Evolutionary conservation across 78 protist genomes (phyloP), one percentile per base, ranked within the genome.

Genomic region (Dictyostelium brefeldianum): DNA sequence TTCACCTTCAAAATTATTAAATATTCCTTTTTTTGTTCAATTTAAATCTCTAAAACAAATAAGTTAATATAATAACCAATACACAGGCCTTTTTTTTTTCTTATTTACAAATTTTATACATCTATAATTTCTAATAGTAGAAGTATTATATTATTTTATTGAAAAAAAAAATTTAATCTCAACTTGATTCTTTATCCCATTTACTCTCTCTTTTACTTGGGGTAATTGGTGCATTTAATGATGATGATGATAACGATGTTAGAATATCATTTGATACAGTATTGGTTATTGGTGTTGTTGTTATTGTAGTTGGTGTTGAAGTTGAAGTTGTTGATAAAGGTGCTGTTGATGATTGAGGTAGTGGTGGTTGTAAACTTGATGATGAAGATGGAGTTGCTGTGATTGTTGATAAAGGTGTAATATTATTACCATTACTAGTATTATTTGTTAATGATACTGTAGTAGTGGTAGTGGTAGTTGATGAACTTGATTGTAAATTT

Each of bases 131-230:
- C 43, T 36, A 36, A 36, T 36, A 36, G 2, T 62, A 15, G 31
- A 25, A 11, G 17, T 31, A 62, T 62, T 62, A 62, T 36, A 36
- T 36, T 36, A 36, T 36, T 36, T 36, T 36, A 36, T 36, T 36
- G 43, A 36, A 36, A 36, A 36, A 36, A 36, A 36, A 36, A 36
- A 3, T 36, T 36, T 36, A 36, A 36, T 36, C 43, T 36, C 43
- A 36, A n/a, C 36, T 59, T 59, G 69, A 59, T 62, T 67, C 75
- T 11, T 31, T 46, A 73, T 73, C 79, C 79, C 79, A 73, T 73
- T 73, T 73, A 46, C 79, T 73, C 20, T 73, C 79, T n/a, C 79
- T 36, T 73, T 73, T 73, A n/a, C 79, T 73, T n/a, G 79, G 79
- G n/a, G 79, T 73, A 46, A 46, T 73, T 46, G 79, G 79, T 43